Evolutionary conservation across 164 flowering plant species (phyloP).

Genomic region (Houttuynia cordata): DNA sequence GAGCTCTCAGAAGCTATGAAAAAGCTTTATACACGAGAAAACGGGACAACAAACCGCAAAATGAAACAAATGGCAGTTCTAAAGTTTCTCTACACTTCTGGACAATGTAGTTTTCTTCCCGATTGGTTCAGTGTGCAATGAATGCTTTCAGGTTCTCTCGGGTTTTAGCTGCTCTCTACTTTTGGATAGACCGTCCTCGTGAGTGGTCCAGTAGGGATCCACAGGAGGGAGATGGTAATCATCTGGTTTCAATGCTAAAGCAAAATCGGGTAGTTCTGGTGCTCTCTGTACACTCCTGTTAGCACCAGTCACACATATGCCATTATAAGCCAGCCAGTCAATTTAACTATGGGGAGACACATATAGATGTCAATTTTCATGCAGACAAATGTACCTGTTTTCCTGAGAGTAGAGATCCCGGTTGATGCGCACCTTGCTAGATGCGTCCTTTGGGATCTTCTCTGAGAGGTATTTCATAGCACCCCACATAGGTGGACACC

Average conservation of each 20-base stretch:
- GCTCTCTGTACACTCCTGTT: slow-evolving; percentile 84
- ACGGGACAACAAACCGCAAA: too few species aligned
- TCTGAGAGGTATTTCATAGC: slow-evolving; percentile 87
- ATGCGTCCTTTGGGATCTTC: slow-evolving; percentile 86
- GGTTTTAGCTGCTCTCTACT: not conserved
- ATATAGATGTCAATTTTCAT: too few species aligned
- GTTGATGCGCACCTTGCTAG: slow-evolving; percentile 90
- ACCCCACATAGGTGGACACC: slow-evolving; percentile 94
- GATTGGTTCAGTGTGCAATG: not conserved
- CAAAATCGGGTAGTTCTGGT: slow-evolving; percentile 87
- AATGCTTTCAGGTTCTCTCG: not conserved
- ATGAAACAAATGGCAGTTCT: too few species aligned
- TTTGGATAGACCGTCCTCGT: not conserved
- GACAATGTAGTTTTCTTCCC: too few species aligned
- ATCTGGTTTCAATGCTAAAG: slow-evolving; percentile 84
- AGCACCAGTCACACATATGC: not conserved
- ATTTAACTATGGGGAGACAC: too few species aligned
- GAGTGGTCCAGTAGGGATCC: slow-evolving; percentile 45
- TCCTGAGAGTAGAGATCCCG: slow-evolving; percentile 47
- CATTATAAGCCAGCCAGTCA: not conserved
- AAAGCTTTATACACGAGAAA: too few species aligned
- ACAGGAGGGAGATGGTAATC: slow-evolving; percentile 77
- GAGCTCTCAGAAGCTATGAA: too few species aligned
- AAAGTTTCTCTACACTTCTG: not conserved
- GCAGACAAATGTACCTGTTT: not conserved